Evolutionary conservation across 1,284 basidiomycete genomes (phyloP), one percentile per base, ranked within the genome.

Genomic region (Paramarasmius palmivorus): DNA sequence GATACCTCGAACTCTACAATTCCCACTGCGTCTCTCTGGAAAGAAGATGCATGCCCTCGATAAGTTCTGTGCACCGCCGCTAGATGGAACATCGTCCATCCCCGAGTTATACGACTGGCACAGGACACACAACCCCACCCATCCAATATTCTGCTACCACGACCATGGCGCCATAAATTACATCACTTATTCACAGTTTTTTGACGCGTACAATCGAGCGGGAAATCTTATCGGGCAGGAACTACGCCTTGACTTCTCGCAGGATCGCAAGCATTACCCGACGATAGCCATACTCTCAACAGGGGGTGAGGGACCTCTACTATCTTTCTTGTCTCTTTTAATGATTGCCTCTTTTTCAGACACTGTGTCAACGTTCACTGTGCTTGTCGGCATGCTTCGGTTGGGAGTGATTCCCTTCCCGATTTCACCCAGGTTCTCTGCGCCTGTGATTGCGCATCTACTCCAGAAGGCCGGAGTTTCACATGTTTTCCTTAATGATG

Each of bases 351-450:
- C 15, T 29, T 14, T 37, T 25, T 25, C 15, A 70, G 69, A 70
- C 54, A 63, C 64, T 2, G 57, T 68, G 22, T 64, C 68, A 4
- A 65, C 59, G 57, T 65, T 65, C 48, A 59, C 63, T 5, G 52
- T 59, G 20, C 49, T 63, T 1, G 41, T 64, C 6, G 64, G 66
- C 2, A 60, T 69, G 37, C 56, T 70, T n/a, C 65, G 69, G 5
- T 62, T 67, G 3, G 68, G 67, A 2, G 62, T 62, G 41, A 50
- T 57, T 9, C 48, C 59, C 8, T 69, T 73, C 38, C 64, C 65
- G 3, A 69, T 73, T 15, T 73, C 71, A 8, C 66, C 68, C 5
- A 63, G 69, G 23, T 69, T 69, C 51, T 70, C 70, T 1, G 54
- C 65, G 14, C 55, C 58, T 5, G 69, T 65, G 17, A 59, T 73